These are phyloP conservation scores for Gillenia trifoliata DNA, from an alignment of 306 rosid genomes.

Conservation along the genomic window DNA sequence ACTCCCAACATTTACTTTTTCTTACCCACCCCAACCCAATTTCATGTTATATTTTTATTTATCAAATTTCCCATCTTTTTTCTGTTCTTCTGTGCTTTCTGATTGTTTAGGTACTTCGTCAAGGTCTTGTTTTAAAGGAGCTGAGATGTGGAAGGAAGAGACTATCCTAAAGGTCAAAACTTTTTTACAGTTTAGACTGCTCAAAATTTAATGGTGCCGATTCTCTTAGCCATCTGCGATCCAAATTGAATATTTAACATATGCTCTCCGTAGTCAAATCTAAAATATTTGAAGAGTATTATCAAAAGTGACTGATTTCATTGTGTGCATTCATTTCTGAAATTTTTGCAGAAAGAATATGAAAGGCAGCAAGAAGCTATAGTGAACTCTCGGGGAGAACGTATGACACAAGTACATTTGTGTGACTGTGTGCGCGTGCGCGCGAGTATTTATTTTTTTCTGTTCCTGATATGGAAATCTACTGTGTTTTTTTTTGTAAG, in stretches of 20 bases:
- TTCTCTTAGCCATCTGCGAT: too few species aligned
- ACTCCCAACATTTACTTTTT: neutral
- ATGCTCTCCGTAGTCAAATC: neutral
- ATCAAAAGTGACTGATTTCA: neutral
- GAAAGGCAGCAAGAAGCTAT: slow-evolving; percentile 23
- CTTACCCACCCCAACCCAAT: too few species aligned
- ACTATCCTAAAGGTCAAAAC: slow-evolving; percentile 46
- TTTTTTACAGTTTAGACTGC: neutral
- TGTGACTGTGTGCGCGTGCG: neutral
- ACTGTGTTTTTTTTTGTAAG: neutral
- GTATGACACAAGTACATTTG: slow-evolving; percentile 17
- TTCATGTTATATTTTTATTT: too few species aligned
- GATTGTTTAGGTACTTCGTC: slow-evolving; percentile 63
- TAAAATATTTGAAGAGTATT: neutral
- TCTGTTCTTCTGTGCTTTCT: neutral
- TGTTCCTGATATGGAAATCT: neutral
- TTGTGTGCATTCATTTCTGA: neutral
- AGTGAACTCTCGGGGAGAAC: slow-evolving; percentile 44
- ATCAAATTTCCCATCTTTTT: neutral
- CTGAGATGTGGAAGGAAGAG: slow-evolving; percentile 80
- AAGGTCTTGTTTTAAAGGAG: slow-evolving; percentile 69
- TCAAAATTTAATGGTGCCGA: neutral
- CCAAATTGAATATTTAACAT: too few species aligned
- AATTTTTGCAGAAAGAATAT: slow-evolving; percentile 49
- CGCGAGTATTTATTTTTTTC: too few species aligned